phyloP scores from a whole-genome alignment of 768 basidiomycete genomes.

The Lyophyllum semitale region DNA sequence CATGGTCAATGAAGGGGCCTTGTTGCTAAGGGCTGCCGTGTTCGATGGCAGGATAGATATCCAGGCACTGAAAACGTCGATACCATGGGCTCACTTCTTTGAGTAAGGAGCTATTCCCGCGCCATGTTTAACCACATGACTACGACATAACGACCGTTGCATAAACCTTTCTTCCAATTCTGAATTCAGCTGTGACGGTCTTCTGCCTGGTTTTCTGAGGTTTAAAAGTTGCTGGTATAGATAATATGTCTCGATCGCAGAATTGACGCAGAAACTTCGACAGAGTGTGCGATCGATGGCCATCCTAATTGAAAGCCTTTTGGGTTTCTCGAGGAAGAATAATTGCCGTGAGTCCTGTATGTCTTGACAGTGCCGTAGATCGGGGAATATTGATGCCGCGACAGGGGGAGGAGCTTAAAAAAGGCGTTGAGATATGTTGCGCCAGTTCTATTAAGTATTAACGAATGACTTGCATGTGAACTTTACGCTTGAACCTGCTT shows the following conservation, averaged over 20 bases:
- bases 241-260: background rate
- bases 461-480: no score
- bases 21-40: background rate
- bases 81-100: slow-evolving; percentile 1
- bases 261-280: background rate
- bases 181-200: background rate
- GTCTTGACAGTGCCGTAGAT: background rate
- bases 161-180: background rate
- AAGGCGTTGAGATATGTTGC: background rate
- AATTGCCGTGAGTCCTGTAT: background rate
- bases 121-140: background rate
- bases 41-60: slow-evolving; percentile 1
- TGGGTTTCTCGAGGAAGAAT: background rate
- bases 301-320: background rate
- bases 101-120: background rate
- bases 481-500: no score
- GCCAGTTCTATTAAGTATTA: no score
- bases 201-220: background rate
- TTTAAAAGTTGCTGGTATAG: background rate
- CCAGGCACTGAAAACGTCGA: background rate
- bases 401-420: background rate
- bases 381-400: no score
- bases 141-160: slow-evolving; percentile 1
- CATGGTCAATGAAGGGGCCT: slow-evolving; percentile 1
- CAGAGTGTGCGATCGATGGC: background rate